phyloP scores from a whole-genome alignment of 108 stramenopile species.

The Cyclostephanos invisitatus region DNA sequence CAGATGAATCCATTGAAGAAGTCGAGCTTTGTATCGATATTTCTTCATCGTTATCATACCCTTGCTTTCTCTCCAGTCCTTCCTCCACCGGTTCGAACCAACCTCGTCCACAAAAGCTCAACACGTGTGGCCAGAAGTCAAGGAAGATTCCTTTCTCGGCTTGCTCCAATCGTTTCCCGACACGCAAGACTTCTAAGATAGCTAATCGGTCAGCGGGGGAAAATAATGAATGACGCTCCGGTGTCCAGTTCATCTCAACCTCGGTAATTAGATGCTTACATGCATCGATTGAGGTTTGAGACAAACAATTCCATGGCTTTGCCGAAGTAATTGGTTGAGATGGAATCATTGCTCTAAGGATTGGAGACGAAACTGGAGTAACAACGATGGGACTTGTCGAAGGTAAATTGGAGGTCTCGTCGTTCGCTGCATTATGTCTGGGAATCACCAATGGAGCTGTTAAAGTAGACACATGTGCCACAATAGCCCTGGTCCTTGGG shows the following conservation, averaged over 20 bases:
- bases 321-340: slow-evolving; percentile 73
- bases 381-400: slow-evolving; percentile 17
- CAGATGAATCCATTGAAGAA: slow-evolving; percentile 17
- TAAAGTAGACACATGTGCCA: slow-evolving; percentile 15
- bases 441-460: slow-evolving; percentile 35
- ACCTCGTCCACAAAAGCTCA: slow-evolving; percentile 83
- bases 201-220: slow-evolving; percentile 75
- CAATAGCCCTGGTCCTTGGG: slow-evolving; percentile 18
- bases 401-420: slow-evolving; percentile 8
- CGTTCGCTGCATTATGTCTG: neutral
- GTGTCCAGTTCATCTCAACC: slow-evolving; percentile 80
- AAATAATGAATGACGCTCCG: slow-evolving; percentile 74
- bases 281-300: slow-evolving; percentile 80
- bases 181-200: slow-evolving; percentile 72
- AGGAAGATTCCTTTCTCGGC: slow-evolving; percentile 67
- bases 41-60: slow-evolving; percentile 18
- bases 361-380: slow-evolving; percentile 81
- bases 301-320: slow-evolving; percentile 91
- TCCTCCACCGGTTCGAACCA: slow-evolving; percentile 70
- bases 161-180: slow-evolving; percentile 83
- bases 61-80: slow-evolving; percentile 2
- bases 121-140: slow-evolving; percentile 78
- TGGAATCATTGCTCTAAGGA: slow-evolving; percentile 80
- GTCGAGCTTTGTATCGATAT: slow-evolving; percentile 25
- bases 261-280: slow-evolving; percentile 71